Evolutionary conservation across 2,329 filamentous ascomycete species (phyloP).

Genomic region (Xylariaceae sp.): DNA sequence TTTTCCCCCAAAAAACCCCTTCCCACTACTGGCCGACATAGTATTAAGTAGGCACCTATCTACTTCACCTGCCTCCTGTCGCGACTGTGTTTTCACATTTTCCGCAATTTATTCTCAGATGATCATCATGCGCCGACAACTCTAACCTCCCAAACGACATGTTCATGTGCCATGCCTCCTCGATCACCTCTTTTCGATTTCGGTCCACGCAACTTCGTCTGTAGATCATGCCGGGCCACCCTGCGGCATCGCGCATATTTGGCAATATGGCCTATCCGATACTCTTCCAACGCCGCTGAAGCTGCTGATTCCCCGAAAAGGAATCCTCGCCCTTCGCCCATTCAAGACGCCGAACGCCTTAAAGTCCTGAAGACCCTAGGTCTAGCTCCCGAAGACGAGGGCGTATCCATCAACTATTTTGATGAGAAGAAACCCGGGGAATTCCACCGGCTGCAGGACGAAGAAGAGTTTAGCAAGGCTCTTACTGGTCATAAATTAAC

Average conservation of each 20-base stretch:
- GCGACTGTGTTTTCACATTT: too few relatives aligned
- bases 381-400: constrained; percentile 18
- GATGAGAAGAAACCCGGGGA: constrained; percentile 39
- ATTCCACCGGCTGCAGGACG: constrained; percentile 33
- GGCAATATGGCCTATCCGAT: constrained; percentile 21
- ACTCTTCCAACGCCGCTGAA: constrained; percentile 18
- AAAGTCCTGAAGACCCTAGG: constrained; percentile 24
- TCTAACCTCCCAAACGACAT: background rate
- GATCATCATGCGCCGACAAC: background rate
- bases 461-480: constrained; percentile 37
- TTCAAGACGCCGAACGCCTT: constrained; percentile 24
- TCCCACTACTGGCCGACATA: too few relatives aligned
- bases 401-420: constrained; percentile 39
- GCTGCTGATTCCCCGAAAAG: constrained; percentile 6
- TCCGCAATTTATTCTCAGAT: too few relatives aligned
- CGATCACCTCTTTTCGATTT: constrained; percentile 19
- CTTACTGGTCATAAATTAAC: constrained; percentile 30
- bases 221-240: constrained; percentile 24
- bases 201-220: constrained; percentile 24
- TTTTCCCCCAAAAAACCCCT: too few relatives aligned
- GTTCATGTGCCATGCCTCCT: constrained; percentile 22
- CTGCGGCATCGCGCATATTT: constrained; percentile 17
- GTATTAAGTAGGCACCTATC: too few relatives aligned
- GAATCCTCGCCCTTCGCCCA: constrained; percentile 8
- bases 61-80: too few relatives aligned